These are phyloP conservation scores for Colletotrichum euphorbiae DNA, from an alignment of 2,329 filamentous ascomycete species.

Conservation along the genomic window DNA sequence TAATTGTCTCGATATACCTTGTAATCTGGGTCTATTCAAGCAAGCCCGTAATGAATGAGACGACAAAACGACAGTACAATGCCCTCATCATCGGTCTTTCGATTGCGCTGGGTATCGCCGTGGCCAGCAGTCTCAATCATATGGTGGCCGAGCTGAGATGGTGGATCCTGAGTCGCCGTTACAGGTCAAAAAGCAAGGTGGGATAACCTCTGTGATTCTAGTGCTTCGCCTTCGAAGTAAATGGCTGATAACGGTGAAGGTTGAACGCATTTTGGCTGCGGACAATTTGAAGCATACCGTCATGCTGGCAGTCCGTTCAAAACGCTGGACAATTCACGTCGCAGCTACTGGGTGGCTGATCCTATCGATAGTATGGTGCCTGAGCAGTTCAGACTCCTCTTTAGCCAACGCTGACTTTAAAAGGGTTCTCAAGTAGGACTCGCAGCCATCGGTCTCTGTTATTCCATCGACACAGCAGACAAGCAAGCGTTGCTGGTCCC, in stretches of 20 bases:
- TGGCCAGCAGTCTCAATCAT: conserved; percentile 56
- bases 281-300: conserved; percentile 48
- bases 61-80: conserved; percentile 56
- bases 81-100: conserved; percentile 57
- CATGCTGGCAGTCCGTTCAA: conserved; percentile 45
- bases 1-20: conserved; percentile 46
- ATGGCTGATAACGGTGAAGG: not conserved
- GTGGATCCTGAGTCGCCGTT: conserved; percentile 55
- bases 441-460: conserved; percentile 56
- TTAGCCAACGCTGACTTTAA: not conserved
- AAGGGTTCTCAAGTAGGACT: conserved; percentile 57
- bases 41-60: conserved; percentile 47
- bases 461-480: conserved; percentile 54
- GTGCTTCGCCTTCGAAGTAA: not conserved
- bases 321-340: conserved; percentile 45
- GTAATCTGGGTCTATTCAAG: conserved; percentile 46
- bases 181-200: conserved; percentile 53
- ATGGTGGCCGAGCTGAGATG: conserved; percentile 59
- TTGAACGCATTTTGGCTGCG: conserved; percentile 47
- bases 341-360: conserved; percentile 47
- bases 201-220: not conserved
- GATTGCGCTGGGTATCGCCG: conserved; percentile 55
- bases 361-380: conserved; percentile 45
- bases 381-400: too few species aligned
- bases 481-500: conserved; percentile 46